phyloP scores from a whole-genome alignment of 202 grass and related monocot genomes.

The Dendrocalamus latiflorus region DNA sequence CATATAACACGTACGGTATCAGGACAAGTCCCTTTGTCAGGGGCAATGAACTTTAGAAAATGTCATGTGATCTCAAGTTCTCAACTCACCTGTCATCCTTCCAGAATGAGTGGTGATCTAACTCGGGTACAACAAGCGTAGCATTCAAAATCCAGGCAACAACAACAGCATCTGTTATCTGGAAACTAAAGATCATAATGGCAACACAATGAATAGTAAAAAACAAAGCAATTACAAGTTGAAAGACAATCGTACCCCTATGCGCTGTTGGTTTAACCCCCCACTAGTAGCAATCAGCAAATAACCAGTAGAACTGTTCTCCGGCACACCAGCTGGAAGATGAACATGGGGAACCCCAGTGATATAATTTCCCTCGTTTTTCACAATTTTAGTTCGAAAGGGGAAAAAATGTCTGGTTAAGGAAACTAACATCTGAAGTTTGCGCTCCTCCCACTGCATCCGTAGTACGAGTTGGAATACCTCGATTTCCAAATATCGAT shows the following conservation, averaged over 20 bases:
- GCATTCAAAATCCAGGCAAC: constrained; percentile 54
- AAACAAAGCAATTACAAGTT: constrained; percentile 24
- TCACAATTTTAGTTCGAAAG: neutral
- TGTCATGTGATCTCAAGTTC: neutral
- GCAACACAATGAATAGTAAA: constrained; percentile 34
- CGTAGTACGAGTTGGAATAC: constrained; percentile 60
- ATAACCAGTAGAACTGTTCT: constrained; percentile 79
- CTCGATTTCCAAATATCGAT: constrained; percentile 85
- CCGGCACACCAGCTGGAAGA: constrained; percentile 60
- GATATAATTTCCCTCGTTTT: too few species aligned
- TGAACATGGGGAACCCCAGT: constrained; percentile 10
- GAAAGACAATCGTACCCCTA: constrained; percentile 53
- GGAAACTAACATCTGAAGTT: constrained; percentile 60
- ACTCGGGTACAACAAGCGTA: constrained; percentile 78
- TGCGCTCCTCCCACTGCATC: constrained; percentile 52
- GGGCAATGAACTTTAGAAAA: neutral
- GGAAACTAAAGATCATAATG: constrained; percentile 46
- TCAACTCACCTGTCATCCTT: constrained; percentile 70
- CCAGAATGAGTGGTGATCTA: constrained; percentile 89
- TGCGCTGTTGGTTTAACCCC: constrained; percentile 88
- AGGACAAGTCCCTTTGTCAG: neutral
- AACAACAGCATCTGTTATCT: constrained; percentile 88
- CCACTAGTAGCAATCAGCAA: constrained; percentile 89
- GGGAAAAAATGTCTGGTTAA: neutral
- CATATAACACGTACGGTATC: constrained; percentile 20